phyloP scores from a whole-genome alignment of 352 stramenopile genomes.

The Plasmopara halstedii region DNA sequence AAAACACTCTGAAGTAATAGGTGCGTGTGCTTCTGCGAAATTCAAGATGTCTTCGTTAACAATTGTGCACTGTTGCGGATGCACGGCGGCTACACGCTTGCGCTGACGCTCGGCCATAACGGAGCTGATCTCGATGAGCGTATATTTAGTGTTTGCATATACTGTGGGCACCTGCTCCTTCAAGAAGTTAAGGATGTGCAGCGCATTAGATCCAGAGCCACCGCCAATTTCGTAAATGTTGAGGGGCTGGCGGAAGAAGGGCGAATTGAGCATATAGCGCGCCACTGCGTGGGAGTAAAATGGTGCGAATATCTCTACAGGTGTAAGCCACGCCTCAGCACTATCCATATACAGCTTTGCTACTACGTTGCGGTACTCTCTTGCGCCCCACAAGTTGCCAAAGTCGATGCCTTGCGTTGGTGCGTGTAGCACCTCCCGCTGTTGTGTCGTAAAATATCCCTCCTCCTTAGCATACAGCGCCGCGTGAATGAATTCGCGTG shows the following conservation, averaged over 20 bases:
- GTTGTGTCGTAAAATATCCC: constrained; percentile 78
- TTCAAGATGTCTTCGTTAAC: constrained; percentile 80
- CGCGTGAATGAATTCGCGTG: constrained; percentile 78
- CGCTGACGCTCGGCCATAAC: constrained; percentile 80
- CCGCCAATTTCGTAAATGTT: constrained; percentile 85
- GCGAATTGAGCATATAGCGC: constrained; percentile 81
- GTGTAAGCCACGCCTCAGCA: constrained; percentile 84
- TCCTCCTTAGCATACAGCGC: constrained; percentile 69
- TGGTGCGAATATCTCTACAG: constrained; percentile 84
- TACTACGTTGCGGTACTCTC: constrained; percentile 61
- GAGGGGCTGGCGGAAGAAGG: constrained; percentile 42
- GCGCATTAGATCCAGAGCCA: constrained; percentile 82
- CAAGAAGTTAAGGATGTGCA: constrained; percentile 87
- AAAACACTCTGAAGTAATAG: constrained; percentile 53
- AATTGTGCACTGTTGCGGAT: constrained; percentile 61
- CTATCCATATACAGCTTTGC: constrained; percentile 59
- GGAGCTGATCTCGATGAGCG: constrained; percentile 84
- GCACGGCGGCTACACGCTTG: constrained; percentile 40
- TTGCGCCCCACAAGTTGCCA: constrained; percentile 59
- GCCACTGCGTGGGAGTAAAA: constrained; percentile 85
- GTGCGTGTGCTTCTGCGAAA: constrained; percentile 49
- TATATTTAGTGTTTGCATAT: constrained; percentile 81
- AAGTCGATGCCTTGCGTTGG: constrained; percentile 62
- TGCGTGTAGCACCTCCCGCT: constrained; percentile 67
- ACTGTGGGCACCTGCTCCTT: constrained; percentile 59